Percentiles rank a stretch among this genome's conserved stretches.
These are phyloP conservation scores for Zygosaccharomyces bailii DNA, from an alignment of 805 yeast species.

Conservation along the genomic window DNA sequence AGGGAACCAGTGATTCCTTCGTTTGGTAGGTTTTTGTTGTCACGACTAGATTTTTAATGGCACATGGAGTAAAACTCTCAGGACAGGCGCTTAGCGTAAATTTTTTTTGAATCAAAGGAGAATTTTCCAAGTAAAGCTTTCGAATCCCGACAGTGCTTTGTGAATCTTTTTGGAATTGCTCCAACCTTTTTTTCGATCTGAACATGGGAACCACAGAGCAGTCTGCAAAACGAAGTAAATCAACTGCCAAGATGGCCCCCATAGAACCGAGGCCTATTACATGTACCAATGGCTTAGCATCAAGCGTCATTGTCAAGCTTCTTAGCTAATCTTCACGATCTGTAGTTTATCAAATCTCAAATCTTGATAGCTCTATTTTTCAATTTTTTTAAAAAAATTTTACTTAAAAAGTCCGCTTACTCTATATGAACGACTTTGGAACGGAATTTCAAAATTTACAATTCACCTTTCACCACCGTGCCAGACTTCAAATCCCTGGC, in stretches of 20 bases:
- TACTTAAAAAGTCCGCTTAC: neutral
- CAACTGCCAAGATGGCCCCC: slow-evolving; percentile 34
- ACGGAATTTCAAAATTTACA: slow-evolving; percentile 17
- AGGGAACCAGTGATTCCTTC: slow-evolving; percentile 54
- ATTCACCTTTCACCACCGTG: slow-evolving; percentile 54
- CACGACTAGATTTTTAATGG: slow-evolving; percentile 59
- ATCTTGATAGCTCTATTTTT: neutral
- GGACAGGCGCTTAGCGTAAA: slow-evolving; percentile 22
- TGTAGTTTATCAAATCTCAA: neutral
- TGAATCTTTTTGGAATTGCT: slow-evolving; percentile 21
- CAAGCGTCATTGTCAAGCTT: slow-evolving; percentile 22
- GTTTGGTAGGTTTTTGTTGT: slow-evolving; percentile 83
- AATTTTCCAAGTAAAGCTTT: slow-evolving; percentile 20
- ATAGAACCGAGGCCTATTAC: slow-evolving; percentile 37
- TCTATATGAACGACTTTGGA: neutral
- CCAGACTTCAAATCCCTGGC: slow-evolving; percentile 65
- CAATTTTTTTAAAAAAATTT: neutral
- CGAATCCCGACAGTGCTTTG: slow-evolving; percentile 26
- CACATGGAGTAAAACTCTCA: slow-evolving; percentile 23
- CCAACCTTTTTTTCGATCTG: slow-evolving; percentile 28
- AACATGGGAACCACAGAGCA: slow-evolving; percentile 31
- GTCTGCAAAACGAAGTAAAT: slow-evolving; percentile 25
- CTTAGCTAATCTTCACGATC: neutral
- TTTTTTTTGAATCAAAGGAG: slow-evolving; percentile 15
- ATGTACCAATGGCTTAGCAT: slow-evolving; percentile 25